A percentile compares a stretch with the other conserved stretches of the same genome.
Conservation (phyloP, 2,329 filamentous ascomycete species). For the Leptographium wingfieldii region DNA sequence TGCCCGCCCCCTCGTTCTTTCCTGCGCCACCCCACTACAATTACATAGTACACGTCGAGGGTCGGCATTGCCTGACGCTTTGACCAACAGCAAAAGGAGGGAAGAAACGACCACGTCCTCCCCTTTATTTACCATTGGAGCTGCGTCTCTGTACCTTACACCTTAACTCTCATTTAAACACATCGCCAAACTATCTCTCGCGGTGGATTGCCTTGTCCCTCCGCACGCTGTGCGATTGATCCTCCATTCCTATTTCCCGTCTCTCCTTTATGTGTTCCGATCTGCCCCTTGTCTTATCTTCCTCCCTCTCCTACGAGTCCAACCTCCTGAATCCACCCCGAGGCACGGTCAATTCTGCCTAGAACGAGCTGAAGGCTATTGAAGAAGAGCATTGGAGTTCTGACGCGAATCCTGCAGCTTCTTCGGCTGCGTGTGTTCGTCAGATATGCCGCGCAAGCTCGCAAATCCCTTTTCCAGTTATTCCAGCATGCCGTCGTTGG, state of each 20-base stretch:
- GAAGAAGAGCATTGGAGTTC: background rate
- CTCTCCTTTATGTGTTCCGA: background rate
- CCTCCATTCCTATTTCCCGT: background rate
- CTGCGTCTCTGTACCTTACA: background rate
- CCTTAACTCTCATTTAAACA: background rate
- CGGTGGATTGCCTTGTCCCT: background rate
- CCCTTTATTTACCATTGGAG: background rate
- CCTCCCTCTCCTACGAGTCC: slow-evolving; percentile 1
- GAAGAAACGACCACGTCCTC: background rate
- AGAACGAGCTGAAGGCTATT: background rate
- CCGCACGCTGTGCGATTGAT: background rate
- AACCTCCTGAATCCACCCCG: background rate
- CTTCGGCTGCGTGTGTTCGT: background rate
- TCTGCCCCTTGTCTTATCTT: background rate
- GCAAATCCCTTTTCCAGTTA: slow-evolving; percentile 42
- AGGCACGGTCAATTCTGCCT: background rate
- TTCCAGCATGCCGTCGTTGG: slow-evolving; percentile 33
- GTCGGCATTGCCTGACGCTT: background rate
- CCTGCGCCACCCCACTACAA: no score
- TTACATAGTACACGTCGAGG: background rate
- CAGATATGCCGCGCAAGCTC: slow-evolving; percentile 46
- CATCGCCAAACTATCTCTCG: background rate
- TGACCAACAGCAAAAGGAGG: background rate
- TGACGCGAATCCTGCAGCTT: background rate
- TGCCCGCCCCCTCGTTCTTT: background rate